These are phyloP conservation scores for Trametes coccinea DNA, from an alignment of 768 basidiomycete genomes.

Conservation along the genomic window DNA sequence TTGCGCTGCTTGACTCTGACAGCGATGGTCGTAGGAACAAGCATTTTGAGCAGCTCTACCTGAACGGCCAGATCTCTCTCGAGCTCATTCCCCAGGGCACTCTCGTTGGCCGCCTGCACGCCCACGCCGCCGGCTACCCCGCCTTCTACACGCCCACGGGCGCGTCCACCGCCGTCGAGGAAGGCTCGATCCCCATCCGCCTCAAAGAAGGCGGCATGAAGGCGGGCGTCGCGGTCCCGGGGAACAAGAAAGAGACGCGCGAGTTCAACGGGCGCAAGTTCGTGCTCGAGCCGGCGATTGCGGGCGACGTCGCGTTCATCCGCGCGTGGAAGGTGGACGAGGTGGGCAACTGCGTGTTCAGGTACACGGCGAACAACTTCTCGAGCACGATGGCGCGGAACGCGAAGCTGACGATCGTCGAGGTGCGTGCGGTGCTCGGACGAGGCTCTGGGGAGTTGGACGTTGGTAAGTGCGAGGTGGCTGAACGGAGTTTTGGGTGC, in stretches of 20 bases:
- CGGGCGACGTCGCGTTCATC: constrained; percentile 83
- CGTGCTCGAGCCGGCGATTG: constrained; percentile 77
- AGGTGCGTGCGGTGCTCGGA: constrained; percentile 43
- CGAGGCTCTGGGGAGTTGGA: background rate
- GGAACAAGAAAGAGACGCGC: constrained; percentile 73
- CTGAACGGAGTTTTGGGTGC: background rate
- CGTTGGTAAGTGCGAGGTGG: background rate
- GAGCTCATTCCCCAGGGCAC: constrained; percentile 94
- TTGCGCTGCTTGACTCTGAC: background rate
- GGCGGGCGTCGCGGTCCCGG: constrained; percentile 68
- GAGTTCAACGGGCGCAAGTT: constrained; percentile 80
- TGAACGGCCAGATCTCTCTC: constrained; percentile 76
- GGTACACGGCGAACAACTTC: constrained; percentile 89
- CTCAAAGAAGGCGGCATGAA: constrained; percentile 77
- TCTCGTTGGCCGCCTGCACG: constrained; percentile 82
- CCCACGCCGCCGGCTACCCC: constrained; percentile 88
- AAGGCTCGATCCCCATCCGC: constrained; percentile 74
- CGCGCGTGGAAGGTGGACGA: constrained; percentile 93
- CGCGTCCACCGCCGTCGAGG: constrained; percentile 79
- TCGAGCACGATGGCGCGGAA: constrained; percentile 85
- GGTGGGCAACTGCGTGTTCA: constrained; percentile 87
- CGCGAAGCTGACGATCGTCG: constrained; percentile 87
- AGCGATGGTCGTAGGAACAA: constrained; percentile 62
- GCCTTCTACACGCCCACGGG: constrained; percentile 95
- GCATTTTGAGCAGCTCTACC: constrained; percentile 78